Evolutionary conservation across 495 filamentous ascomycete genomes (phyloP), one percentile per base, ranked within the genome.

Genomic region (Alectoria sarmentosa): DNA sequence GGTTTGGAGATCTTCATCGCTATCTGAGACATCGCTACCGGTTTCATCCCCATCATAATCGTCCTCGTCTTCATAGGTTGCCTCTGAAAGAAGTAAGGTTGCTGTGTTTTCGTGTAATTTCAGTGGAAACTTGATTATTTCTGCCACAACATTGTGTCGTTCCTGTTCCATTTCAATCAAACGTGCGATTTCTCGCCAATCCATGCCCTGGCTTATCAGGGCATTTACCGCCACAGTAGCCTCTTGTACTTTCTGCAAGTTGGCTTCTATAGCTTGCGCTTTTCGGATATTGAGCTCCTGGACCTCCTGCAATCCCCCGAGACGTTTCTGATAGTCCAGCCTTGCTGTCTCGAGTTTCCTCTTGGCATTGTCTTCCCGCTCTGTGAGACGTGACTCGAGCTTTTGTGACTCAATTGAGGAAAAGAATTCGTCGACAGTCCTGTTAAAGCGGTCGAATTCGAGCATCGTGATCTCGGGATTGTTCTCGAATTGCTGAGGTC

Each of bases 341-440:
- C 86, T 83, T 23, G 92, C 90, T 21, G 86, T 80, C 28, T 95
- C 90, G 19, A 98, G 78, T 71, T 92, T 96, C 66, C 82, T 84
- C 75, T 87, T 90, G 6, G 94, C 94, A 17, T 81, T 80, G 37
- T 88, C 83, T 72, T 98, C 91, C 17, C 86, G 84, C 71, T 96
- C 94, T 34, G 83, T 83, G 30, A 98, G 76, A 19, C 85, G 78
- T 0, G 90, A 93, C 74, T 93, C 89, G 14, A 98, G 82, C 69
- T 90, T 96, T 73, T 97, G 94, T 0, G 91, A 90, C 74, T 98
- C 94, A 26, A 98, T 83, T 0, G 92, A 96, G 1, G 94, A 98
- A 73, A 92, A 98, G 74, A 96, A 98, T 66, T 96, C 90, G 69
- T 98, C 94, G 0, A 96, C 91, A 0, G 92, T 94, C 62, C 88